Evolutionary conservation across 2,329 filamentous ascomycete genomes (phyloP).

Genomic region (Hymenoscyphus infarciens): DNA sequence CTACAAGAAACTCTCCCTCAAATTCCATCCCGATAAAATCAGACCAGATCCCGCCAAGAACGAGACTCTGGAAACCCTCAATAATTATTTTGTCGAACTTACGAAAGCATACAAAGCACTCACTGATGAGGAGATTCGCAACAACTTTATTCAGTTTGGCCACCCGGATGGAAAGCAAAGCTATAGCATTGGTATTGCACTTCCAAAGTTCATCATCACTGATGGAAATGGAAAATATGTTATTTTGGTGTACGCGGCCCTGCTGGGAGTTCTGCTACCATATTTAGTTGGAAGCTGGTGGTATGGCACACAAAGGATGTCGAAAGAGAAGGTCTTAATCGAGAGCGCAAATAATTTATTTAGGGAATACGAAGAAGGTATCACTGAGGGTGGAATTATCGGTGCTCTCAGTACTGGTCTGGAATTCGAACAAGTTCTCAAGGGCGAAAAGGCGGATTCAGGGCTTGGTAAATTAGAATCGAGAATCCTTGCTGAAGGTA

Average conservation of each 20-base stretch:
- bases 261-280: slow-evolving; percentile 86
- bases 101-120: slow-evolving; percentile 98
- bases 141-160: slow-evolving; percentile 94
- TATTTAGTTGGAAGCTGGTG: slow-evolving; percentile 97
- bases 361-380: slow-evolving; percentile 82
- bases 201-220: slow-evolving; percentile 87
- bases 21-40: slow-evolving; percentile 90
- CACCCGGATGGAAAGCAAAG: slow-evolving; percentile 98
- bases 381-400: slow-evolving; percentile 76
- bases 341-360: slow-evolving; percentile 94
- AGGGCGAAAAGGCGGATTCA: slow-evolving; percentile 73
- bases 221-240: slow-evolving; percentile 97
- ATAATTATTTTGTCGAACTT: slow-evolving; percentile 86
- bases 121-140: slow-evolving; percentile 94
- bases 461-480: slow-evolving; percentile 82
- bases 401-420: slow-evolving; percentile 78
- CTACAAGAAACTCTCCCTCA: slow-evolving; percentile 82
- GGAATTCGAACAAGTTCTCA: slow-evolving; percentile 75
- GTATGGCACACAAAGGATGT: slow-evolving; percentile 92
- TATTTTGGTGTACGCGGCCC: slow-evolving; percentile 78
- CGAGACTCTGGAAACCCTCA: slow-evolving; percentile 79
- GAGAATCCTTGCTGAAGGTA: slow-evolving; percentile 63
- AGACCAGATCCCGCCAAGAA: slow-evolving; percentile 81
- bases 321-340: slow-evolving; percentile 88
- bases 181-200: slow-evolving; percentile 94